Evolutionary conservation across 225 moss, liverwort and hornwort genomes (phyloP), one percentile per base, ranked within the genome.

Genomic region (Physcomitrium patens): DNA sequence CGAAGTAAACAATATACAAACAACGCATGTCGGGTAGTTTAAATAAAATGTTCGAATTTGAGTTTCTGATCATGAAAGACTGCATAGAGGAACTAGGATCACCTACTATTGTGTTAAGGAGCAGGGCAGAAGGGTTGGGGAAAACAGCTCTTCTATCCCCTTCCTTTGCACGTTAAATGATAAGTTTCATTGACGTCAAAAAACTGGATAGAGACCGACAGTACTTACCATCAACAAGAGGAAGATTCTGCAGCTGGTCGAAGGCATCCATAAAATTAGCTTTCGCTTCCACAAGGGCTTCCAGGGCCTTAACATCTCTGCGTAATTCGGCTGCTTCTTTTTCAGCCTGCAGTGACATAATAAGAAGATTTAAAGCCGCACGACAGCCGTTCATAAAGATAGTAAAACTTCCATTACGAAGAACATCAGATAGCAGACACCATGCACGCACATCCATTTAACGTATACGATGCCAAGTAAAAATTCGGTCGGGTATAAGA

Each of bases 241-340:
- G 76, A 71, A 78, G 78, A 74, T 80, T 83, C 55, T 83, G 88
- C 50, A 85, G 71, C 54, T 85, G 77, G 67, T 83, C 67, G 67
- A 85, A 89, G 28, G 83, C 88, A 63, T 89, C 88, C 59, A 85
- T 78, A 55, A 86, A 89, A 73, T 66, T 68, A 6, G 73, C 80
- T 68, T 78, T 85, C 43, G 80, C 82, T 63, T 80, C 80, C 81
- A 89, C 78, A 70, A 78, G 78, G 67, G 77, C 76, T 77, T 85
- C 74, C 11, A 89, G 70, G 15, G 78, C 73, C 66, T 74, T 80
- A 62, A 89, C 76, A 65, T 83, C 83, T 71, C 76, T 83, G 55
- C 55, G 73, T 65, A 85, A 64, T 66, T 81, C 83, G 49, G 79
- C 74, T 68, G 27, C 78, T 83, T 86, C 88, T 59, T 67, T 86